phyloP scores from a whole-genome alignment of 2,329 filamentous ascomycete genomes.

The Coniella lustricola region DNA sequence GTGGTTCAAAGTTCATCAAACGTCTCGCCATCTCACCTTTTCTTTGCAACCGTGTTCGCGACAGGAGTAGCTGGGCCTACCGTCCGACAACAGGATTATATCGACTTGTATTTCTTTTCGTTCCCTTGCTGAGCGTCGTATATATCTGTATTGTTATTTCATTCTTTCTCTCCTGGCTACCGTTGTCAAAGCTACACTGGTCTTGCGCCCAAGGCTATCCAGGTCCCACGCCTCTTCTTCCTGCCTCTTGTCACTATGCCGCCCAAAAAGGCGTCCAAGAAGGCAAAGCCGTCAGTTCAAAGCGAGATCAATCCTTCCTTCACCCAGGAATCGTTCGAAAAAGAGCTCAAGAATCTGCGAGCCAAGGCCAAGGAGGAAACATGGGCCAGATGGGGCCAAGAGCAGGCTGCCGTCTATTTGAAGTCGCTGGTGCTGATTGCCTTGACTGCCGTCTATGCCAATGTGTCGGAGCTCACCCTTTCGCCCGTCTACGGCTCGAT shows the following conservation, averaged over 20 bases:
- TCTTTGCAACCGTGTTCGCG: not conserved
- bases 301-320: constrained; percentile 30
- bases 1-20: not conserved
- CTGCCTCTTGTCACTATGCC: constrained; percentile 22
- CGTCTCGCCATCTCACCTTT: not conserved
- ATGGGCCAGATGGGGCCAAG: constrained; percentile 25
- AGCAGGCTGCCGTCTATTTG: constrained; percentile 35
- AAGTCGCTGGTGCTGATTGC: constrained; percentile 39
- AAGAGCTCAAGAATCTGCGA: constrained; percentile 46
- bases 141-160: not conserved
- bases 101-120: not conserved
- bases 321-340: constrained; percentile 46
- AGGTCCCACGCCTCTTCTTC: not conserved
- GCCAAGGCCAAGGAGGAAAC: constrained; percentile 33
- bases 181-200: not conserved
- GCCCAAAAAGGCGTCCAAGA: constrained; percentile 19
- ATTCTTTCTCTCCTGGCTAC: not conserved
- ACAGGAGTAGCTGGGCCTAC: constrained; percentile 9
- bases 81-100: not conserved
- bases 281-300: constrained; percentile 11
- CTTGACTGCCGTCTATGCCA: constrained; percentile 57
- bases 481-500: constrained; percentile 86
- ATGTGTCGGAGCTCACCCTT: constrained; percentile 67
- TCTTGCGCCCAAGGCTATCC: not conserved
- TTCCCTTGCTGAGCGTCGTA: not conserved